These are phyloP conservation scores for Schoenoplectus tabernaemontani DNA, from an alignment of 202 grass and related monocot species.

Conservation along the genomic window DNA sequence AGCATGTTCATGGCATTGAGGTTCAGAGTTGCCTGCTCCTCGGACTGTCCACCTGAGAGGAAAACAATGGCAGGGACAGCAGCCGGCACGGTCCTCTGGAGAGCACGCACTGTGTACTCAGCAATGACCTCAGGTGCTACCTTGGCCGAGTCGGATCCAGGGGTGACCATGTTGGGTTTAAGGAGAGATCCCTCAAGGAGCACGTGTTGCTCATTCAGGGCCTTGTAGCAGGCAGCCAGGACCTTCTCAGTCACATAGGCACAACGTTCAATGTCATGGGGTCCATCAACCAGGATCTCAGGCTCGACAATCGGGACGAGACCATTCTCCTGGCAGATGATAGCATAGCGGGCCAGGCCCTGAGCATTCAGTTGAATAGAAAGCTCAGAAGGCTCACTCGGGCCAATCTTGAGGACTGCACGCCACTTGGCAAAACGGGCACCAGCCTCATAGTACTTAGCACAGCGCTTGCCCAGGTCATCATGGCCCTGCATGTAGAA, in stretches of 20 bases:
- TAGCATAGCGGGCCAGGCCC: slow-evolving; percentile 30
- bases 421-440: slow-evolving; percentile 37
- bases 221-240: slow-evolving; percentile 27
- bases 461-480: slow-evolving; percentile 30
- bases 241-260: slow-evolving; percentile 23
- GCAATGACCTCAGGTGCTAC: slow-evolving; percentile 36
- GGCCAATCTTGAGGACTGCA: slow-evolving; percentile 38
- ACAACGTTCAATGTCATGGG: slow-evolving; percentile 29
- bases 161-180: slow-evolving; percentile 43
- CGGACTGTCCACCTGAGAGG: slow-evolving; percentile 43
- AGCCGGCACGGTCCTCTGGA: slow-evolving; percentile 39
- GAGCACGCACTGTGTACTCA: slow-evolving; percentile 31
- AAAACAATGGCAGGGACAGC: slow-evolving; percentile 44
- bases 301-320: slow-evolving; percentile 45
- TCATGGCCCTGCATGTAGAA: slow-evolving; percentile 23
- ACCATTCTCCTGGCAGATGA: slow-evolving; percentile 42
- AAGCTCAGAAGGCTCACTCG: slow-evolving; percentile 30
- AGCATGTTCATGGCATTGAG: slow-evolving; percentile 41
- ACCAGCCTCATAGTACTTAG: slow-evolving; percentile 28
- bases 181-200: slow-evolving; percentile 35
- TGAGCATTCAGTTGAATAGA: slow-evolving; percentile 34
- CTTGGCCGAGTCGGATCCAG: slow-evolving; percentile 33
- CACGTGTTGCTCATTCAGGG: slow-evolving; percentile 31
- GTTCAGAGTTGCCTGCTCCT: slow-evolving; percentile 38
- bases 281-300: slow-evolving; percentile 38